phyloP scores from a whole-genome alignment of 2,329 filamentous ascomycete species.

The Colletotrichum destructivum region DNA sequence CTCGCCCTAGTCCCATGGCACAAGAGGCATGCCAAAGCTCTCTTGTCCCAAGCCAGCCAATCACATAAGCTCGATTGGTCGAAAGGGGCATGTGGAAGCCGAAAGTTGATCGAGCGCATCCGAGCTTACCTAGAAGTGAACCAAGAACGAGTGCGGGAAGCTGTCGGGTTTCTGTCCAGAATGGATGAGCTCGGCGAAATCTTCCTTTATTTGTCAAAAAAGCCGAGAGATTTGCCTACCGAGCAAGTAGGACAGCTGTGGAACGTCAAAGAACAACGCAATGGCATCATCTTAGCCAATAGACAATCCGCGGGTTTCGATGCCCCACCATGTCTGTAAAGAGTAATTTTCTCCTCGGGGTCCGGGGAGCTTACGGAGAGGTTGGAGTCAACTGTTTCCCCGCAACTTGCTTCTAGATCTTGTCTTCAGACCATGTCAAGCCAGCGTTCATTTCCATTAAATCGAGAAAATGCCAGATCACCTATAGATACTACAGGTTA shows the following conservation, averaged over 20 bases:
- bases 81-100: conserved; percentile 18
- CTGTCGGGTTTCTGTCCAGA: neutral
- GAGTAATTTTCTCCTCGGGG: conserved; percentile 29
- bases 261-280: neutral
- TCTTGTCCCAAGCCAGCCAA: conserved; percentile 29
- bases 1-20: conserved; percentile 5
- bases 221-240: no score
- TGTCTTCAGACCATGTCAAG: no score
- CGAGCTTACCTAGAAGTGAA: neutral
- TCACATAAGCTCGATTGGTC: neutral
- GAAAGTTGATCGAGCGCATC: conserved; percentile 17
- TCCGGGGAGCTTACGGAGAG: neutral
- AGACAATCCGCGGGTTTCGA: conserved; percentile 20
- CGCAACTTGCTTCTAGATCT: no score
- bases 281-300: conserved; percentile 22
- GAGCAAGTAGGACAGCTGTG: neutral
- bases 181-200: conserved; percentile 20
- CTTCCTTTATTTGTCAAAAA: neutral
- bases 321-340: conserved; percentile 5
- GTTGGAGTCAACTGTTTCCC: no score
- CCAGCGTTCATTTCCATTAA: no score
- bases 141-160: neutral
- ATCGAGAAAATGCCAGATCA: no score
- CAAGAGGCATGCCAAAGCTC: neutral
- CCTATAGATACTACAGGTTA: no score